Base-by-base conservation (phyloP, 2,329 filamentous ascomycete genomes). In the Dactylella cylindrospora region DNA sequence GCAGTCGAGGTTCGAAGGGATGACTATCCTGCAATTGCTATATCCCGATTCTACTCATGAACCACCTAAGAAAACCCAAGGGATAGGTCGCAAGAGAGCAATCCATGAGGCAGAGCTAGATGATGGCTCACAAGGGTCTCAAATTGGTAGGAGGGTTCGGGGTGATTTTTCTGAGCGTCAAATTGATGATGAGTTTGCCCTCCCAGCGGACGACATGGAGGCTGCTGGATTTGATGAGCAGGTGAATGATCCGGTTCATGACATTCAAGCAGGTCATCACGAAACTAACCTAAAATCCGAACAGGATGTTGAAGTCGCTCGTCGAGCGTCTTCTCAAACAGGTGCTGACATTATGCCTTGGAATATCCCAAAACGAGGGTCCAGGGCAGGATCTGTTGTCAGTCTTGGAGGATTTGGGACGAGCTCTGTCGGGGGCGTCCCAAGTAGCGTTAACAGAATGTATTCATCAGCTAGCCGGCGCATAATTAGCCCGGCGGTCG, bases 381-480 rank as follows among this genome's bases (percentile, higher is more conserved):
- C 66, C 6, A 33, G 57, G 12, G 44, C 52, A 12, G 57, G 52
- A 20, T 67, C 66, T 1, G 28, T 65, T 17, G n/a, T 61, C 8
- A 59, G 45, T 40, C 54, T 66, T 31, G 61, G 52, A 35, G 66
- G 66, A 12, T 67, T 68, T 46, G 54, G 50, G 17, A 67, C 66
- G 6, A 68, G 66, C 20, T 68, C 66, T 10, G 10, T 64, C 5
- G 66, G 64, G 2, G 60, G 65, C 10, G 64, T 62, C 13, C 64
- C 52, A 6, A 61, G 51, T 13, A 64, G 66, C 20, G 35, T 54
- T 15, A 45, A 55, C 23, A 29, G 39, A 20, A 36, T 31, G 33
- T 44, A 43, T 23, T 46, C 53, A 10, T 59, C 47, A 15, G 31
- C 41, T 6, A 35, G 40, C 13, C 55, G 47, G 13, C 55, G 41